phyloP scores from a whole-genome alignment of 2,329 filamentous ascomycete species.

The Calcarisporium arbuscula region DNA sequence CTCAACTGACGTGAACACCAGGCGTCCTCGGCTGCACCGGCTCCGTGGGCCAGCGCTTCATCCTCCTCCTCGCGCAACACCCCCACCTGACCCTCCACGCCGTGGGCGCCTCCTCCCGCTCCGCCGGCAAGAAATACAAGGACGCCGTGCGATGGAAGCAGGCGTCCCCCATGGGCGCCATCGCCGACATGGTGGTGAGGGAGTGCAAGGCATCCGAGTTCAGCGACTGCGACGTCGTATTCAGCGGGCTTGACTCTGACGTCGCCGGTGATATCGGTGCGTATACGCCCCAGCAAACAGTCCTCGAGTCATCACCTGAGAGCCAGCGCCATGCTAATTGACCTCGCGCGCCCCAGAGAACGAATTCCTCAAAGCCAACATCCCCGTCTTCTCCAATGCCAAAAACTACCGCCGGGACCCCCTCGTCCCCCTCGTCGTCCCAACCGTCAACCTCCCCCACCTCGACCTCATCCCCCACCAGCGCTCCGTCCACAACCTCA shows the following conservation, averaged over 20 bases:
- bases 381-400: conserved; percentile 93
- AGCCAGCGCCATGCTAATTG: too few relatives aligned
- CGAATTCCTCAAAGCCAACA: conserved; percentile 81
- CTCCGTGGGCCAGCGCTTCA: conserved; percentile 92
- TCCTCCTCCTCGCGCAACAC: conserved; percentile 83
- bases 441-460: conserved; percentile 87
- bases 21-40: conserved; percentile 86
- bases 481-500: conserved; percentile 61
- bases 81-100: conserved; percentile 82
- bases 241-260: conserved; percentile 87
- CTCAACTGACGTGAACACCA: conserved; percentile 24
- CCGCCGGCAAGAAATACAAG: conserved; percentile 88
- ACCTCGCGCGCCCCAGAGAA: conserved; percentile 69
- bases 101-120: conserved; percentile 82
- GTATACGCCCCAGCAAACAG: conserved; percentile 18
- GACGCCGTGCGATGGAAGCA: conserved; percentile 97
- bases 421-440: conserved; percentile 85
- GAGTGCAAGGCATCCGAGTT: conserved; percentile 81
- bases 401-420: conserved; percentile 95
- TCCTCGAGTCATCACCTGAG: conserved; percentile 2
- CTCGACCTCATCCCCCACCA: conserved; percentile 87
- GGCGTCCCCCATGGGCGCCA: conserved; percentile 69
- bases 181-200: conserved; percentile 77
- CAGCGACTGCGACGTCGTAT: conserved; percentile 84
- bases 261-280: conserved; percentile 86